A percentile compares a stretch with the other conserved stretches of the same genome.
Conservation (phyloP, 495 filamentous ascomycete species). For the Neurospora africana region DNA sequence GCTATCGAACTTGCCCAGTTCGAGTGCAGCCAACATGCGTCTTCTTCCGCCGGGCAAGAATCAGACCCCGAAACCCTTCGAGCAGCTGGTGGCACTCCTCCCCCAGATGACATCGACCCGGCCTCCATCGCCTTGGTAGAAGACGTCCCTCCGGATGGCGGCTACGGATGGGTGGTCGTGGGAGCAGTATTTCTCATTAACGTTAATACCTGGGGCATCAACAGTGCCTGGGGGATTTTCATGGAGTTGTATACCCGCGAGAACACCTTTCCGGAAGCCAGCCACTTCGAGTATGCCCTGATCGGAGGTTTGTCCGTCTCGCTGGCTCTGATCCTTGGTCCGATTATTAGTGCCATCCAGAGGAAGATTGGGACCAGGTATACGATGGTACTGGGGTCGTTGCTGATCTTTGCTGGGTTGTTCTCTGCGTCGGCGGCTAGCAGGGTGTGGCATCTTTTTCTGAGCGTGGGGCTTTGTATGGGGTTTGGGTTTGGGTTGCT, state of each 20-base stretch:
- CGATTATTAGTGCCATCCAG: slow-evolving; percentile 44
- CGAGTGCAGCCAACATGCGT: neutral
- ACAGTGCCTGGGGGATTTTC: slow-evolving; percentile 45
- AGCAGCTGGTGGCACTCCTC: neutral
- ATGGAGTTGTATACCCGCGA: slow-evolving; percentile 50
- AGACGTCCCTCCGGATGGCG: slow-evolving; percentile 40
- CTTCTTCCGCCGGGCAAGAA: neutral
- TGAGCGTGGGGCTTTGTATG: slow-evolving; percentile 60
- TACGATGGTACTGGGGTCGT: slow-evolving; percentile 44
- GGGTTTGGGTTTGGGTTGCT: slow-evolving; percentile 64
- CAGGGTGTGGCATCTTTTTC: slow-evolving; percentile 56
- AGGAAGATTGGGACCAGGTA: slow-evolving; percentile 39
- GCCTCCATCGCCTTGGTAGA: slow-evolving; percentile 2
- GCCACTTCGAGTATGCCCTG: slow-evolving; percentile 51
- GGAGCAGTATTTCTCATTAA: slow-evolving; percentile 37
- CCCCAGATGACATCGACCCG: neutral
- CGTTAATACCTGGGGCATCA: slow-evolving; percentile 47
- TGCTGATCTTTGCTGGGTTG: slow-evolving; percentile 42
- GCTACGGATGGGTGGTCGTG: slow-evolving; percentile 52
- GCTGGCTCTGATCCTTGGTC: slow-evolving; percentile 47
- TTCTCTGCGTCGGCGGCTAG: slow-evolving; percentile 48
- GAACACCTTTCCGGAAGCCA: slow-evolving; percentile 47
- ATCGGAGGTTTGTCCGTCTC: slow-evolving; percentile 59
- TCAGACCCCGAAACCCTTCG: neutral
- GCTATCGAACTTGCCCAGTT: neutral